A percentile compares a stretch with the other conserved stretches of the same genome.
Evolutionary conservation across 495 filamentous ascomycete species (phyloP).

Genomic region (Lichina pygmaea): DNA sequence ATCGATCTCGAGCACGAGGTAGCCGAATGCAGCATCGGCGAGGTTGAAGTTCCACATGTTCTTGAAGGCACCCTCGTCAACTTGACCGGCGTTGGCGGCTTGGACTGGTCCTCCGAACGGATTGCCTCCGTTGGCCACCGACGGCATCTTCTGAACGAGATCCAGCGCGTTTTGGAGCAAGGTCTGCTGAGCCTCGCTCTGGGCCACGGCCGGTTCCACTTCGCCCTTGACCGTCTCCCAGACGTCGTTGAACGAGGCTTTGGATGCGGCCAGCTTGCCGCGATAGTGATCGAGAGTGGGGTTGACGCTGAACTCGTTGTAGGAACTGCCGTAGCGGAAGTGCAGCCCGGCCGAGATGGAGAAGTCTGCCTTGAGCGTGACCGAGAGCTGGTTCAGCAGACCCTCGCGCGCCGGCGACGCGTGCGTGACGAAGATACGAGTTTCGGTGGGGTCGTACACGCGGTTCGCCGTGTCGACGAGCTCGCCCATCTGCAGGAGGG

Average conservation of each 20-base stretch:
- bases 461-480: constrained; percentile 93
- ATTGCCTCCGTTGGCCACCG: constrained; percentile 77
- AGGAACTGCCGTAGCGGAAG: constrained; percentile 96
- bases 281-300: constrained; percentile 95
- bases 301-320: constrained; percentile 99
- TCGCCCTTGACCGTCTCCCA: constrained; percentile 97
- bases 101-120: constrained; percentile 73
- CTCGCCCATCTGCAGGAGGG: constrained; percentile 92
- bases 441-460: constrained; percentile 94
- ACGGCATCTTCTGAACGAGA: constrained; percentile 90
- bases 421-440: constrained; percentile 92
- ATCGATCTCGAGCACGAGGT: constrained; percentile 81
- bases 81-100: constrained; percentile 50
- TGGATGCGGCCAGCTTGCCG: constrained; percentile 96
- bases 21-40: constrained; percentile 91
- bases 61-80: constrained; percentile 98
- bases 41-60: constrained; percentile 99
- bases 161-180: constrained; percentile 70
- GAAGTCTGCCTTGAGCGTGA: constrained; percentile 94
- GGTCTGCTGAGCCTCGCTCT: constrained; percentile 79
- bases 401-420: constrained; percentile 92
- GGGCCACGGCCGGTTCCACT: constrained; percentile 73
- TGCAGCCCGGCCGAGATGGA: constrained; percentile 93
- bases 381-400: constrained; percentile 90
- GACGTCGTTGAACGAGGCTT: constrained; percentile 95